Percentiles rank a stretch among this genome's conserved stretches.
Conservation (phyloP, 139 green algal genomes). For the Auxenochlorella pyrenoidosa region DNA sequence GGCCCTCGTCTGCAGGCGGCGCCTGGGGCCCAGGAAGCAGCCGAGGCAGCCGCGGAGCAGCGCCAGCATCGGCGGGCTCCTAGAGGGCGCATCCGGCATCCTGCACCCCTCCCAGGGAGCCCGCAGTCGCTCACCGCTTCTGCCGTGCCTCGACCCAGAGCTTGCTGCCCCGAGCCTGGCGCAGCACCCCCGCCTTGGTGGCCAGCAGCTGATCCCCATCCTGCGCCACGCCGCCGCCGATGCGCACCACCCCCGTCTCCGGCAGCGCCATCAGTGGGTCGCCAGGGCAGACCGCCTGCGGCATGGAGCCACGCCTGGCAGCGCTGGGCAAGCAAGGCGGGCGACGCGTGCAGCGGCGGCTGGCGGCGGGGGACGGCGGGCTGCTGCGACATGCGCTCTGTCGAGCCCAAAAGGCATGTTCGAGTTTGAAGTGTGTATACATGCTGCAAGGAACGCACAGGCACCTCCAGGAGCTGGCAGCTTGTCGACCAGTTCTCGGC, state of each 20-base stretch:
- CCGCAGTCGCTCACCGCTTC: no score
- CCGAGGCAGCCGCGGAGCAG: no score
- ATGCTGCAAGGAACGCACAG: background rate
- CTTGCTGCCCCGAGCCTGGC: slow-evolving; percentile 61
- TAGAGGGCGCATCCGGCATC: no score
- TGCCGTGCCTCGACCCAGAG: slow-evolving; percentile 80
- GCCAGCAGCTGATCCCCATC: slow-evolving; percentile 60
- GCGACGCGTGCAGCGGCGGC: background rate
- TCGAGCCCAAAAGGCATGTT: no score
- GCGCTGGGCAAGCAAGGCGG: background rate
- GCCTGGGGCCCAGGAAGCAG: no score
- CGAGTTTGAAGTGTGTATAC: background rate
- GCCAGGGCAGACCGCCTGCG: slow-evolving; percentile 75
- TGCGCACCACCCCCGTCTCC: slow-evolving; percentile 60
- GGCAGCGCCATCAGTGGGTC: slow-evolving; percentile 75
- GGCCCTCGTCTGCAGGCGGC: no score
- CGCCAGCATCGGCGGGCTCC: no score
- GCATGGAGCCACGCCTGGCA: background rate
- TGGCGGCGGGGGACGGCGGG: background rate
- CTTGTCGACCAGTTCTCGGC: background rate
- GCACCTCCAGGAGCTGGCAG: background rate
- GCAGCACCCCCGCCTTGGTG: slow-evolving; percentile 67
- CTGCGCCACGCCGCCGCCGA: slow-evolving; percentile 65
- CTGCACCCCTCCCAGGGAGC: no score
- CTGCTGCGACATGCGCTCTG: background rate